These are phyloP conservation scores for Cucurbita pepo DNA, from an alignment of 306 rosid genomes.

Conservation along the genomic window DNA sequence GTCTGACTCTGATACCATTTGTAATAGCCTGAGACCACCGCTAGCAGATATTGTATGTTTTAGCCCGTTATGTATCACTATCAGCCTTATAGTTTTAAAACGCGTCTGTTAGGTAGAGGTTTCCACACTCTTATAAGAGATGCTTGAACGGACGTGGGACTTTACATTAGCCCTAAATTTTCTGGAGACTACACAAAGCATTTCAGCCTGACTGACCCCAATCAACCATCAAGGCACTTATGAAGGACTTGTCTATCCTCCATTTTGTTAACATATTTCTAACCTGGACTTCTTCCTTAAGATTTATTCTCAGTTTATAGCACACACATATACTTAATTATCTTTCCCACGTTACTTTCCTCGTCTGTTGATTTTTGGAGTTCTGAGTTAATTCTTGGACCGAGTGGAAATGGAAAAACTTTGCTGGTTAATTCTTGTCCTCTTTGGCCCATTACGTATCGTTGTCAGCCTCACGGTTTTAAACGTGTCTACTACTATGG, in stretches of 20 bases:
- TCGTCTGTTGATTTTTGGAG: conserved; percentile 22
- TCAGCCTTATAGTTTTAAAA: too few species aligned
- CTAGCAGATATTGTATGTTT: too few species aligned
- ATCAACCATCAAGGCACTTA: background rate
- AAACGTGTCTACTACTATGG: too few species aligned
- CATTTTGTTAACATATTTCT: background rate
- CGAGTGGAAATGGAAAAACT: conserved; percentile 90
- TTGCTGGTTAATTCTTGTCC: conserved; percentile 37
- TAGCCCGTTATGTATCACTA: too few species aligned
- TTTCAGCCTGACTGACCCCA: background rate
- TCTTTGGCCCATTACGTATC: too few species aligned
- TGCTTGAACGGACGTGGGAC: too few species aligned
- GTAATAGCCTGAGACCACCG: too few species aligned
- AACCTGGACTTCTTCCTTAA: background rate
- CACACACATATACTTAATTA: background rate
- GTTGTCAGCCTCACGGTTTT: too few species aligned
- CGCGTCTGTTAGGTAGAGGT: too few species aligned
- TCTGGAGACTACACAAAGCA: background rate
- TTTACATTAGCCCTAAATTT: background rate
- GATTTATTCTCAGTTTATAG: background rate
- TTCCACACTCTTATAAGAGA: too few species aligned
- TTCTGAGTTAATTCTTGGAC: conserved; percentile 78
- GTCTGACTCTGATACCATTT: too few species aligned
- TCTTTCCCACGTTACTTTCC: background rate
- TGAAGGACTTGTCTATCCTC: background rate